phyloP scores from a whole-genome alignment of 2,329 filamentous ascomycete genomes.

The Colletotrichum limetticola region DNA sequence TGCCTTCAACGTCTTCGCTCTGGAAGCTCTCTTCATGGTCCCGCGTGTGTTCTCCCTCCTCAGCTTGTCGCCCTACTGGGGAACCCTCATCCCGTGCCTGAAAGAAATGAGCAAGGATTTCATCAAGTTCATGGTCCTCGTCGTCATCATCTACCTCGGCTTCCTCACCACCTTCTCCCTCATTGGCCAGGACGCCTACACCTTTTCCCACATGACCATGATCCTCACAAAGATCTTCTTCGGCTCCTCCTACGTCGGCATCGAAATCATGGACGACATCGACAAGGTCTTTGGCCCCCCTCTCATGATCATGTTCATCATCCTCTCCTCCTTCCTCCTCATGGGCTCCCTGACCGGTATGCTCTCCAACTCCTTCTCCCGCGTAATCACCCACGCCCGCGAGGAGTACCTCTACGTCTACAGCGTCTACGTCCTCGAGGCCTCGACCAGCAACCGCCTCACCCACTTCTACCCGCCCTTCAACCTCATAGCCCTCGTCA shows the following conservation, averaged over 20 bases:
- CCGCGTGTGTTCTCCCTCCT: conserved; percentile 89
- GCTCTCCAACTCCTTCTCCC: conserved; percentile 79
- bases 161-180: conserved; percentile 90
- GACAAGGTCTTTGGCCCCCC: conserved; percentile 69
- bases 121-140: conserved; percentile 83
- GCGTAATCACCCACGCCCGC: conserved; percentile 70
- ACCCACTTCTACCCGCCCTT: conserved; percentile 78
- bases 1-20: conserved; percentile 88
- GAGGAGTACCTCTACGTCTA: conserved; percentile 87
- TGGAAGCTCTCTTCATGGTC: conserved; percentile 91
- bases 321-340: conserved; percentile 80
- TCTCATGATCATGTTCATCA: conserved; percentile 79
- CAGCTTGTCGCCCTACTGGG: conserved; percentile 90
- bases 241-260: conserved; percentile 79
- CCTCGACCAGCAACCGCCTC: conserved; percentile 74
- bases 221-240: conserved; percentile 85
- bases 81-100: conserved; percentile 86
- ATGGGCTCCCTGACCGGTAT: conserved; percentile 84
- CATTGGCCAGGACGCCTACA: conserved; percentile 77
- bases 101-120: conserved; percentile 97
- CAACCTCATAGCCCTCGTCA: conserved; percentile 78
- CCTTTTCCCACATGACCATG: conserved; percentile 76
- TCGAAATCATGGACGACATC: conserved; percentile 72
- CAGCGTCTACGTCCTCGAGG: conserved; percentile 72
- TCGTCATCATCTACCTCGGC: conserved; percentile 84